Evolutionary conservation across 2,329 filamentous ascomycete species (phyloP), one percentile per base, ranked within the genome.

Genomic region (Blastomyces percursus): DNA sequence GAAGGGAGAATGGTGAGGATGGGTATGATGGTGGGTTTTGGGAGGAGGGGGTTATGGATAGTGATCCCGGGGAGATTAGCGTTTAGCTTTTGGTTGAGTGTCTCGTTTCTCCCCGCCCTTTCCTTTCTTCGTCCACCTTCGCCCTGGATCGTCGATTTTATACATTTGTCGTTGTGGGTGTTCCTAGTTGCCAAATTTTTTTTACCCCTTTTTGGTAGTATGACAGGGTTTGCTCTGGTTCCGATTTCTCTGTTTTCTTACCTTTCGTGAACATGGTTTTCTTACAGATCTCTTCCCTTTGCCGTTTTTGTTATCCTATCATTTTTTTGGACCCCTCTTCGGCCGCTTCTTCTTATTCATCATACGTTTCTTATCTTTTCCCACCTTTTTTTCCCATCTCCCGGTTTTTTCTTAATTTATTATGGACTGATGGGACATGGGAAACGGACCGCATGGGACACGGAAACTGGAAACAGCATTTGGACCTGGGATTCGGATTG

Each of bases 1-100:
- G n/a, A n/a, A 62, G 38, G 60, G 67, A 3, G 70, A 70, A 5
- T 21, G 48, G 4, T 4, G 48, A 14, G 14, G 24, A 51, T 51
- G 48, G 24, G 21, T 51, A 51, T 51, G 48, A 51, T 30, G 71
- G 74, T 62, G 71, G 72, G 27, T 75, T 70, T 54, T 77, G 74
- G 74, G 74, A 76, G 61, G 76, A 78, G 42, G 72, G 64, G n/a
- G 72, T 77, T 38, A 71, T 77, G 64, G 76, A 79, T 56, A 74
- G 71, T 63, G 77, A 79, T 60, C 70, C 72, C 11, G 77, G 77
- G 12, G 74, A 78, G 68, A 75, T 78, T 64, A 79, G 77, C 67
- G 72, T 75, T 19, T 67, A 57, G 63, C 8, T 14, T 21, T 16
- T 27, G 19, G 16, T 30, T 40, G 16, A 12, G 1, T 38, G 35